Percentiles rank a stretch among this genome's conserved stretches.
Evolutionary conservation across 345 rosid species (phyloP).

Genomic region (Streptanthus diversifolius): DNA sequence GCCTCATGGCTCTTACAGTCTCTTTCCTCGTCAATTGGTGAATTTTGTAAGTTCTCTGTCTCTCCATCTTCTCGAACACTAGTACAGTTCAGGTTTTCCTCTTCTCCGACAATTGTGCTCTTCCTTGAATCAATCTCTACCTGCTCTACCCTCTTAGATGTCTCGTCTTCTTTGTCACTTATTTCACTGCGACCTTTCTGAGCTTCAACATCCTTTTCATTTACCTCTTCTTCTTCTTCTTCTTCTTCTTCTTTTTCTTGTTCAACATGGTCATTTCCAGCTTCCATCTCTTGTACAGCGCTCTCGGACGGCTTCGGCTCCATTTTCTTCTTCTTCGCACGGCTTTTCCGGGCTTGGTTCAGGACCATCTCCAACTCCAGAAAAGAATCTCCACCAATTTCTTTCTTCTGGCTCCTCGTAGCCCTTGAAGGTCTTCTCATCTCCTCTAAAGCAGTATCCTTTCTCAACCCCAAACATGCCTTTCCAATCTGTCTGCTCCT

Average conservation of each 20-base stretch:
- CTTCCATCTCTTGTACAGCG: slow-evolving; percentile 17
- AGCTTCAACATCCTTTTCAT: slow-evolving; percentile 2
- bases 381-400: slow-evolving; percentile 25
- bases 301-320: slow-evolving; percentile 5
- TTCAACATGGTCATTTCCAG: background rate
- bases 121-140: slow-evolving; percentile 8
- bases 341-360: slow-evolving; percentile 22
- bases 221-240: background rate
- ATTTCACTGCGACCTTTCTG: background rate
- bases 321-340: slow-evolving; percentile 20
- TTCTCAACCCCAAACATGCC: background rate
- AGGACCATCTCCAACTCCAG: slow-evolving; percentile 22
- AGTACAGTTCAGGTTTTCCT: background rate
- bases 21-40: background rate
- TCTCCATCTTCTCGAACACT: slow-evolving; percentile 17
- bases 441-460: slow-evolving; percentile 1
- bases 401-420: slow-evolving; percentile 39
- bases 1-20: background rate
- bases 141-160: slow-evolving; percentile 8
- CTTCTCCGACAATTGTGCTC: background rate
- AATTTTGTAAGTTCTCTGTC: background rate
- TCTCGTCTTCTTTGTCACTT: slow-evolving; percentile 6
- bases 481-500: slow-evolving; percentile 30
- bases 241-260: background rate
- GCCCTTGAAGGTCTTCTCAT: slow-evolving; percentile 23